Base-by-base conservation (phyloP, 1,139 yeast species). In the Diutina pseudorugosa region DNA sequence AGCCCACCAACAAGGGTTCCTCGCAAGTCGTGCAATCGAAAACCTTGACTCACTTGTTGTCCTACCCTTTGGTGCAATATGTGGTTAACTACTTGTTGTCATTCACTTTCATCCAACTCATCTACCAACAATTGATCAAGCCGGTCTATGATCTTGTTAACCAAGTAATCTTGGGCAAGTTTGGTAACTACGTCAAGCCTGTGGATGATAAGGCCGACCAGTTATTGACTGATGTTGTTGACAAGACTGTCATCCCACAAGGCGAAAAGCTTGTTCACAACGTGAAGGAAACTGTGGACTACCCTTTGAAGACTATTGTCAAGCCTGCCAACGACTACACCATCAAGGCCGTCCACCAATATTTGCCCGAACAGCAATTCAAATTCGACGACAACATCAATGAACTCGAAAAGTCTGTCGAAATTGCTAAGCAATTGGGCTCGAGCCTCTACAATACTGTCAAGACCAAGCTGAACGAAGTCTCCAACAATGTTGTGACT, bases 41-140 rank as follows among this genome's bases (percentile, higher is more conserved):
- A 58, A 58, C 74, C n/a, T 52, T 70, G 44, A 57, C 61, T 47
- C 77, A 73, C 59, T 53, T 73, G 52, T 58, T 60, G 52, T 62
- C 70, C 1, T 73, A 73, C 61, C 58, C 69, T 9, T 55, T 63
- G 20, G 66, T 73, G 44, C 57, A 65, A 51, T 55, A 61, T 23
- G 51, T 62, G 20, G 58, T 58, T 49, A 57, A 61, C 33, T 68
- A 57, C 56, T 56, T 66, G 51, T 64, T 69, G 47, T 62, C 71
- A 25, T 67, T 63, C 59, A 57, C 60, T 41, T 49, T 70, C 25
- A 42, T 70, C 23, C 57, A 60, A 21, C 64, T 62, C 51, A 51
- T 58, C 47, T 48, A 57, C 41, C 53, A 56, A 20, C 57, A 57
- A 52, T 48, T 54, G 25, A 25, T 56, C 57, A n/a, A 20, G 16